Conservation (phyloP, 495 filamentous ascomycete species). For the Penicillium fimorum region DNA sequence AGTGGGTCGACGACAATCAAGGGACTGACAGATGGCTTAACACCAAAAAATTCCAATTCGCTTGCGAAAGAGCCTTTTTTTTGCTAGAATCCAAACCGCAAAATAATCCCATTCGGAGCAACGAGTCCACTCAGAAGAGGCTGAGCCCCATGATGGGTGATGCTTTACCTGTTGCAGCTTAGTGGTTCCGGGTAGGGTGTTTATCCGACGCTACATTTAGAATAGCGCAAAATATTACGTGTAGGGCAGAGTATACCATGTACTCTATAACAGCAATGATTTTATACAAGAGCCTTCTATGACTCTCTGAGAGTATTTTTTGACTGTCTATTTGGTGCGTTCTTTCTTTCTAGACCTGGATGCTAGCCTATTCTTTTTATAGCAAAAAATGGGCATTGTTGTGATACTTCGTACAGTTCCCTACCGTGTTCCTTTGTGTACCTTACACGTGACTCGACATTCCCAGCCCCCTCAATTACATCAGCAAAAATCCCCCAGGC, state of each 20-base stretch:
- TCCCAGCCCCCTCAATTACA: conserved; percentile 33
- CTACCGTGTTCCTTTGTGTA: background rate
- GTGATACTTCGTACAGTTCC: background rate
- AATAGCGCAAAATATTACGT: conserved; percentile 17
- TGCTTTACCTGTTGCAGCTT: conserved; percentile 32
- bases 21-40: background rate
- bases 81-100: conserved; percentile 4
- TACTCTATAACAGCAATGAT: background rate
- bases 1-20: conserved; percentile 8
- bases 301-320: background rate
- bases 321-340: background rate
- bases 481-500: conserved; percentile 19
- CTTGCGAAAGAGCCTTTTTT: background rate
- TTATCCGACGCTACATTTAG: conserved; percentile 22
- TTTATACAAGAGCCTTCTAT: background rate
- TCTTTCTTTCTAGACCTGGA: background rate
- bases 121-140: conserved; percentile 20
- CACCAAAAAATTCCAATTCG: conserved; percentile 2
- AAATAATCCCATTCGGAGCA: conserved; percentile 11
- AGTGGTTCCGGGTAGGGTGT: conserved; percentile 22
- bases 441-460: conserved; percentile 6
- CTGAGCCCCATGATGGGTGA: conserved; percentile 36
- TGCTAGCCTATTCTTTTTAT: background rate
- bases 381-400: background rate
- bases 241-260: conserved; percentile 1